Conservation (phyloP, 139 green algal genomes). For the Eudorina sp. region DNA sequence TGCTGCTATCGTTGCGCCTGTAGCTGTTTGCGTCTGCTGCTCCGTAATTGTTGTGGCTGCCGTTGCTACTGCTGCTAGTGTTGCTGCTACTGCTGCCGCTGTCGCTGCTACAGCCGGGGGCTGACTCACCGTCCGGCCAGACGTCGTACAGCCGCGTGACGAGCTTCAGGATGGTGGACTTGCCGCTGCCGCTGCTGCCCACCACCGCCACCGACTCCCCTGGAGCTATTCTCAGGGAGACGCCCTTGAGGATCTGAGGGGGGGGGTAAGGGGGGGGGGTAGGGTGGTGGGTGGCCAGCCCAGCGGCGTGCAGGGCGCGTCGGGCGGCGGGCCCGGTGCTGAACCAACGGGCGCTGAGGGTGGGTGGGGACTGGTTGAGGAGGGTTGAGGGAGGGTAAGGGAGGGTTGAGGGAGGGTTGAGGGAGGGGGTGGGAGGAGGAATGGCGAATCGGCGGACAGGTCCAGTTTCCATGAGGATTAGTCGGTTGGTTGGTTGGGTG, state of each 20-base stretch:
- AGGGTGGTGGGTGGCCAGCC: too few species aligned
- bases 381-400: too few species aligned
- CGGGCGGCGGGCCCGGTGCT: too few species aligned
- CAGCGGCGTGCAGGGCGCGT: too few species aligned
- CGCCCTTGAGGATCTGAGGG: conserved; percentile 52
- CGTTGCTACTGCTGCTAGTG: neutral
- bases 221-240: conserved; percentile 63
- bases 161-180: conserved; percentile 91
- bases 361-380: too few species aligned
- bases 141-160: conserved; percentile 83
- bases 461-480: too few species aligned
- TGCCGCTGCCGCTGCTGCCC: conserved; percentile 86
- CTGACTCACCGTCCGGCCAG: neutral
- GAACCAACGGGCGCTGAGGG: too few species aligned
- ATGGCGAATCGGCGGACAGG: too few species aligned
- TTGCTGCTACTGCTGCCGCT: neutral
- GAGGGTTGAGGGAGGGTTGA: too few species aligned
- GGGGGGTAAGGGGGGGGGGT: too few species aligned
- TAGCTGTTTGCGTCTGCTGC: neutral
- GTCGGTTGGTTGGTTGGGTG: too few species aligned
- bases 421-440: too few species aligned
- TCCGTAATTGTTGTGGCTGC: neutral
- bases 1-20: neutral
- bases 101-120: neutral
- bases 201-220: conserved; percentile 92